phyloP scores from a whole-genome alignment of 140 eudicot species.

The Erigeron philadelphicus region DNA sequence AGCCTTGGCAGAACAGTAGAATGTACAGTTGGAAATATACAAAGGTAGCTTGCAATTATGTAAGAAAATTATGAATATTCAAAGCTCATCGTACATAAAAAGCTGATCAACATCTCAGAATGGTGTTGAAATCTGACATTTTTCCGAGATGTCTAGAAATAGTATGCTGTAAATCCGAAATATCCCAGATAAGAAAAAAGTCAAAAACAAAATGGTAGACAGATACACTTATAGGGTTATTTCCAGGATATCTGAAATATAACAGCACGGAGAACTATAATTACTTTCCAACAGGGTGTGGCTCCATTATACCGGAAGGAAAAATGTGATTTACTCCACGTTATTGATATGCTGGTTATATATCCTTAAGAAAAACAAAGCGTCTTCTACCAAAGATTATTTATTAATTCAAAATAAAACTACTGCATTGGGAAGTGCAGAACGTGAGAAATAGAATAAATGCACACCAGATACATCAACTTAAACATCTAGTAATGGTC shows the following conservation, averaged over 20 bases:
- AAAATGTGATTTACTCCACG: background rate
- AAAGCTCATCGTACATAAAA: background rate
- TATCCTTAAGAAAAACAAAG: background rate
- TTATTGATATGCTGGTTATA: conserved; percentile 11
- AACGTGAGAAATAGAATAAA: background rate
- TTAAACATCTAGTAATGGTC: conserved; percentile 11
- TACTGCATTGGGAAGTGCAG: background rate
- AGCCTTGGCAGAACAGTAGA: background rate
- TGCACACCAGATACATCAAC: background rate
- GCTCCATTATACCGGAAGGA: conserved; percentile 1
- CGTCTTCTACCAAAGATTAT: background rate
- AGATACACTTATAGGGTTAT: background rate
- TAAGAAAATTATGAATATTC: conserved; percentile 18
- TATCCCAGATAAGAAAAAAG: background rate
- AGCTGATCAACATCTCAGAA: conserved; percentile 4
- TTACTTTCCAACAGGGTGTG: conserved; percentile 3
- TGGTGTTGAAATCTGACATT: background rate
- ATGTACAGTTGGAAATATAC: conserved; percentile 8
- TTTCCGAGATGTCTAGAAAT: conserved; percentile 1
- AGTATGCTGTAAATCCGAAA: conserved; percentile 7
- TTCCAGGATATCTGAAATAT: background rate
- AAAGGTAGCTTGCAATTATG: background rate
- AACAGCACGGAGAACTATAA: background rate
- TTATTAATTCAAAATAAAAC: background rate
- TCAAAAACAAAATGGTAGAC: conserved; percentile 4